These are phyloP conservation scores for Drechslerella coelobrocha DNA, from an alignment of 2,329 filamentous ascomycete genomes.

Conservation along the genomic window DNA sequence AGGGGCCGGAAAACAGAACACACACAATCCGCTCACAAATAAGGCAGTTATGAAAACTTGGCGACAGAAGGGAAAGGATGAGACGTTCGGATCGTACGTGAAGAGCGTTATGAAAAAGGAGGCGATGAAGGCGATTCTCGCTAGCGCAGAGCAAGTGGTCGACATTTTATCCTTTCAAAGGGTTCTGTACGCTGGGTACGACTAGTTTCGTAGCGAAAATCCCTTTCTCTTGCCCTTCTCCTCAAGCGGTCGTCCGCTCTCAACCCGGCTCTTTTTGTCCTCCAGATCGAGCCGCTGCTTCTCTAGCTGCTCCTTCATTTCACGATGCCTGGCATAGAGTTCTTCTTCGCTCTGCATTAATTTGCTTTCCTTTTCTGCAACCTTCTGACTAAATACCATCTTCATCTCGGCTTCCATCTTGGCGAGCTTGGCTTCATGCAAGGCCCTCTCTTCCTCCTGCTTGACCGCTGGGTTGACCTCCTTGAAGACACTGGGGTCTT, in stretches of 20 bases:
- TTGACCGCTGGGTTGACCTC: slow-evolving; percentile 99
- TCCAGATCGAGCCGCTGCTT: slow-evolving; percentile 92
- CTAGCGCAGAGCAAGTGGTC: slow-evolving; percentile 5
- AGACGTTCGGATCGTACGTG: slow-evolving; percentile 40
- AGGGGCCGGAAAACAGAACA: slow-evolving; percentile 1
- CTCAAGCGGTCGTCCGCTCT: slow-evolving; percentile 93
- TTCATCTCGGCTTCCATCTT: slow-evolving; percentile 99
- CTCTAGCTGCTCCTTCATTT: slow-evolving; percentile 99
- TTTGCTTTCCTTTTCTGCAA: slow-evolving; percentile 99
- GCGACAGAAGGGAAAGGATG: slow-evolving; percentile 32
- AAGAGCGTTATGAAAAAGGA: slow-evolving; percentile 32
- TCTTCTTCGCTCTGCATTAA: slow-evolving; percentile 99
- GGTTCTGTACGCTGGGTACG: slow-evolving; percentile 47
- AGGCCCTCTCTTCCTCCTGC: slow-evolving; percentile 96
- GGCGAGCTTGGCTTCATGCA: slow-evolving; percentile 99
- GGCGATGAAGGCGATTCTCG: background rate
- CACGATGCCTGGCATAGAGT: slow-evolving; percentile 93
- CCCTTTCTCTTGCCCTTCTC: slow-evolving; percentile 99
- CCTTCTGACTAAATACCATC: slow-evolving; percentile 99
- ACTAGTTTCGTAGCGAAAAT: slow-evolving; percentile 89
- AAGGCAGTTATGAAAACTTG: slow-evolving; percentile 31
- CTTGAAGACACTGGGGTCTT: slow-evolving; percentile 99
- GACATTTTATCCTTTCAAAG: slow-evolving; percentile 33
- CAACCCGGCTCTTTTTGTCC: slow-evolving; percentile 95
- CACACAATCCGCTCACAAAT: slow-evolving; percentile 50